Evolutionary conservation across 306 rosid genomes (phyloP).

Genomic region (Adenanthera pavonina): DNA sequence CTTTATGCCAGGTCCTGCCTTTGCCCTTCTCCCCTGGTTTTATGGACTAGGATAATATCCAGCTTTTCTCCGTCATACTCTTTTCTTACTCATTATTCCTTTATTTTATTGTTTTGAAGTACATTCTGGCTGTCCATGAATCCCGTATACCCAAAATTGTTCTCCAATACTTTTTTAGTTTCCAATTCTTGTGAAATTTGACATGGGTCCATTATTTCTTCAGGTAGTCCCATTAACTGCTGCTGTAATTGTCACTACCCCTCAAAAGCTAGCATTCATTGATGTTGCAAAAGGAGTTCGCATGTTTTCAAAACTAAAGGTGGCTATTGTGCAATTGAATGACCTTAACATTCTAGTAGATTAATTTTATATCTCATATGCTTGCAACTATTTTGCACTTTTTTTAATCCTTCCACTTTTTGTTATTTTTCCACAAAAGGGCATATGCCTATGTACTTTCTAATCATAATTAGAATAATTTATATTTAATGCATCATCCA

Average conservation of each 20-base stretch:
- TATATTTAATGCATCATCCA: constrained; percentile 19
- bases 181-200: constrained; percentile 17
- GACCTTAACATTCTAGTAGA: constrained; percentile 14
- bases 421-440: background rate
- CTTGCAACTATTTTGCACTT: constrained; percentile 1
- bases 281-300: constrained; percentile 99
- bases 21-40: background rate
- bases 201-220: constrained; percentile 44
- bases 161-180: constrained; percentile 10
- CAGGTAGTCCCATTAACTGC: constrained; percentile 93
- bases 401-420: constrained; percentile 3
- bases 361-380: constrained; percentile 14
- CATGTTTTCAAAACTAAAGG: constrained; percentile 99
- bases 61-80: background rate
- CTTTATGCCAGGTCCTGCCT: constrained; percentile 88
- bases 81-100: constrained; percentile 22
- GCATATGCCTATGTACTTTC: constrained; percentile 10
- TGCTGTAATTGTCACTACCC: constrained; percentile 96
- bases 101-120: constrained; percentile 10
- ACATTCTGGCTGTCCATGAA: constrained; percentile 26
- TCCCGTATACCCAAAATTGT: constrained; percentile 19
- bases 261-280: constrained; percentile 94
- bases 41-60: background rate
- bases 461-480: constrained; percentile 5
- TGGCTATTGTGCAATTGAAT: constrained; percentile 39